Base-by-base conservation (phyloP, 345 rosid genomes). In the Hibiscus tridactylites region DNA sequence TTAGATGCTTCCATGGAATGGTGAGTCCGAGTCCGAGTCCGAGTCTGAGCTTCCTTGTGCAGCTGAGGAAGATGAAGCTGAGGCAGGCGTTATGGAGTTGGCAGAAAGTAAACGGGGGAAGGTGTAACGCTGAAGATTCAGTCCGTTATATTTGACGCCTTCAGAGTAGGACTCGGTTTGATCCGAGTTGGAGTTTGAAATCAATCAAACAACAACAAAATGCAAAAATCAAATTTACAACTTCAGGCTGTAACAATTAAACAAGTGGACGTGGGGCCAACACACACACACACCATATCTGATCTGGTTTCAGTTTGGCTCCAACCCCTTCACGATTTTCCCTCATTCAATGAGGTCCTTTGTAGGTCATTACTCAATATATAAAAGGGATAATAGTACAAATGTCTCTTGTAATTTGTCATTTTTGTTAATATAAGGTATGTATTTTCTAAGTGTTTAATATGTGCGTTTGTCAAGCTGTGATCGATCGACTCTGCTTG, bases 1-100 rank as follows among this genome's bases (percentile, higher is more conserved):
- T 78, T 57, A 54, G 63, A 19, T 35, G 57, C 57, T 31, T 64
- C 64, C 76, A 74, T 74, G 8, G 33, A n/a, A n/a, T n/a, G n/a
- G n/a, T n/a, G n/a, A n/a, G n/a, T n/a, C n/a, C n/a, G n/a, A n/a
- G n/a, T n/a, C n/a, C n/a, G n/a, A n/a, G n/a, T n/a, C n/a, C n/a
- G n/a, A 60, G 17, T 15, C 21, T 6, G 5, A 13, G 35, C 33
- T 65, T 37, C 29, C 5, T 35, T n/a, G 26, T 31, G 35, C 19
- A 33, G 10, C 50, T 17, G 5, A 31, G 26, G 61, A 35, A 7
- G 42, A 37, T 37, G 42, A 50, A 50, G 64, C 50, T 35, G 52
- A 19, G 13, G 21, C 63, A 2, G 50, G 24, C 39, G 15, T 33
- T 47, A 50, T 7, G 62, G 28, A 39, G 63, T 47, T 50, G 61